Conservation (phyloP, 441 rosid genomes). For the Populus hybrid region DNA sequence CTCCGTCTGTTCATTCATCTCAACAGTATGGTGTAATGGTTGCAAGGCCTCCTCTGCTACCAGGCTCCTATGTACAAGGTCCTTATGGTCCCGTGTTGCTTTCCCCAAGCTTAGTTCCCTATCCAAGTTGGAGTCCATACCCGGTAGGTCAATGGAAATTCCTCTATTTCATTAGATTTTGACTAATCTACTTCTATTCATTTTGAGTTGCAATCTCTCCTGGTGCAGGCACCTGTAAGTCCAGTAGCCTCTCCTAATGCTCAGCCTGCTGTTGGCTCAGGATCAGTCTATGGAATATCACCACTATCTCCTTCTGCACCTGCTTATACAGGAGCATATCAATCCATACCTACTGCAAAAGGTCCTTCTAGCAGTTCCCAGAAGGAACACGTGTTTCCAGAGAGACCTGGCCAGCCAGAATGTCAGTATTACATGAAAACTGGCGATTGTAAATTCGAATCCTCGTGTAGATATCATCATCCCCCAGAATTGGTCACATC, state of each 20-base stretch:
- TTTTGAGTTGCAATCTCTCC: conserved; percentile 2
- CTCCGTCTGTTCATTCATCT: conserved; percentile 58
- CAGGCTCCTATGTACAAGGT: conserved; percentile 64
- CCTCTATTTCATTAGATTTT: background rate
- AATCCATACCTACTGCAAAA: conserved; percentile 36
- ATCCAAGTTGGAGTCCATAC: conserved; percentile 74
- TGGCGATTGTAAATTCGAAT: conserved; percentile 90
- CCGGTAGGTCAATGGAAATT: conserved; percentile 45
- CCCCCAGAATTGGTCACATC: conserved; percentile 60
- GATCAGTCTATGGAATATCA: conserved; percentile 61
- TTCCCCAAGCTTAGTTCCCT: conserved; percentile 71
- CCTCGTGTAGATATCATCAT: conserved; percentile 90
- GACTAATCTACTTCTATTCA: background rate
- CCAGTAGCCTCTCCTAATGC: conserved; percentile 60
- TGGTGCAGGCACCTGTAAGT: conserved; percentile 55
- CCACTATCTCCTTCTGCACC: conserved; percentile 72
- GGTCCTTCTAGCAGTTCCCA: conserved; percentile 53
- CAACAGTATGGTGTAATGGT: conserved; percentile 77
- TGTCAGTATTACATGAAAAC: conserved; percentile 89
- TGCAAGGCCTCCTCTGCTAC: conserved; percentile 74
- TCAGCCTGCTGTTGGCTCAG: conserved; percentile 59
- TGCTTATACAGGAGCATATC: conserved; percentile 66
- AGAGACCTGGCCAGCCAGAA: conserved; percentile 88
- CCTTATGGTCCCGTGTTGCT: conserved; percentile 72
- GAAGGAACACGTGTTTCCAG: conserved; percentile 67